Evolutionary conservation across 2,329 filamentous ascomycete species (phyloP), one percentile per base, ranked within the genome.

Genomic region (Pleoardoris graminearum): DNA sequence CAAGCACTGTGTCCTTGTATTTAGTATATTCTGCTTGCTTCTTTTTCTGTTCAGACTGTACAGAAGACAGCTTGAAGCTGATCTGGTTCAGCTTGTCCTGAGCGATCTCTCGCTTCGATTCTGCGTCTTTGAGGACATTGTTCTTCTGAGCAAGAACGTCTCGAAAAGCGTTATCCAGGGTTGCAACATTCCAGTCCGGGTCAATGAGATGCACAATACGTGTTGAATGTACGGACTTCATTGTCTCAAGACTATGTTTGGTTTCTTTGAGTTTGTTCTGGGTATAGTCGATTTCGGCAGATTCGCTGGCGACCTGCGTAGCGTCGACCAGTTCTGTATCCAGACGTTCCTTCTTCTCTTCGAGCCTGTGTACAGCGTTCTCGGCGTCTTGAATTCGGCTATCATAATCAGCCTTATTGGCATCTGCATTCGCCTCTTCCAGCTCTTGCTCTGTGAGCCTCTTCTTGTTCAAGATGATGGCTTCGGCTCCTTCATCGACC

Each of bases 401-500:
- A 56, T 96, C 91, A 78, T 87, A 90, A 11, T 85, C 82, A 10
- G 85, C 82, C 16, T 75, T 76, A 30, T 85, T 82, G 43, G 87
- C 82, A 1, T 86, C 82, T n/a, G 82, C 77, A 57, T 85, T 87
- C 3, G 84, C 80, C 48, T 82, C 80, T 41, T 81, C 74, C 14
- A 96, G 78, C 29, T 81, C 82, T 16, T 77, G 76, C 54, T 88
- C 83, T 0, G 89, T 80, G 33, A 94, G 89, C 32, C 85, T 82
- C 43, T 89, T 82, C 48, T 88, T 86, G 14, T 86, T 83, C 63
- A 94, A 88, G 6, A 97, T 79, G 3, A 89, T 79, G 22, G 89
- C 88, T 70, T 90, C 90, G 27, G 84, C 84, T 3, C 92, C 92
- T 75, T 97, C 93, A 62, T 99, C 93, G 25, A 92, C 82, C 30